phyloP scores from a whole-genome alignment of 225 moss, liverwort and hornwort species.

The Climacium dendroides region DNA sequence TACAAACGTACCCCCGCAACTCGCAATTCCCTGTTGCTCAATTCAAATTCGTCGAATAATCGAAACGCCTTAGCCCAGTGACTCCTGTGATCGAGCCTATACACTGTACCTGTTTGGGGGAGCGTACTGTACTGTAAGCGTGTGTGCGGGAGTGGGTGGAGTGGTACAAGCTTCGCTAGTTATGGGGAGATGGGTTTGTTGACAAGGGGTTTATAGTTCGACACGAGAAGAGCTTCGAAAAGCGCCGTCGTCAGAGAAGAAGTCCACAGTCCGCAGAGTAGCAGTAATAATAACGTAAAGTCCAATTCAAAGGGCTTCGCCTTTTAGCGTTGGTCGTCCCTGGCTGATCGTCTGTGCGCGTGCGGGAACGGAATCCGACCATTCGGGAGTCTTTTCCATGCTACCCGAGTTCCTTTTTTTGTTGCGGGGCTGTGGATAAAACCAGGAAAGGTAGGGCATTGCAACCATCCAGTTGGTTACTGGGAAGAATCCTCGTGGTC shows the following conservation, averaged over 20 bases:
- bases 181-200: neutral
- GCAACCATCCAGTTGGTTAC: neutral
- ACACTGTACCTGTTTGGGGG: neutral
- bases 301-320: neutral
- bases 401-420: neutral
- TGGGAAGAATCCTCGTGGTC: neutral
- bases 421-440: neutral
- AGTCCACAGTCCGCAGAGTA: neutral
- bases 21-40: neutral
- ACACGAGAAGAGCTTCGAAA: neutral
- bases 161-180: neutral
- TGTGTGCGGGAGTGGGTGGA: neutral
- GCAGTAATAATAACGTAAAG: neutral
- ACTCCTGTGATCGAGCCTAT: neutral
- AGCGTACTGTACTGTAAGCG: neutral
- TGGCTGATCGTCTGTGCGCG: neutral
- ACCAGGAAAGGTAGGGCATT: neutral
- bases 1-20: neutral
- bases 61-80: neutral
- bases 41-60: neutral
- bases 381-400: neutral
- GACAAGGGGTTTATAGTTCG: neutral
- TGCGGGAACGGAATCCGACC: neutral
- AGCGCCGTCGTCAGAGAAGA: neutral
- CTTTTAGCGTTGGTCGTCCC: neutral